phyloP scores from a whole-genome alignment of 192 early-diverging fungal genomes.

The Umbelopsis vinacea region DNA sequence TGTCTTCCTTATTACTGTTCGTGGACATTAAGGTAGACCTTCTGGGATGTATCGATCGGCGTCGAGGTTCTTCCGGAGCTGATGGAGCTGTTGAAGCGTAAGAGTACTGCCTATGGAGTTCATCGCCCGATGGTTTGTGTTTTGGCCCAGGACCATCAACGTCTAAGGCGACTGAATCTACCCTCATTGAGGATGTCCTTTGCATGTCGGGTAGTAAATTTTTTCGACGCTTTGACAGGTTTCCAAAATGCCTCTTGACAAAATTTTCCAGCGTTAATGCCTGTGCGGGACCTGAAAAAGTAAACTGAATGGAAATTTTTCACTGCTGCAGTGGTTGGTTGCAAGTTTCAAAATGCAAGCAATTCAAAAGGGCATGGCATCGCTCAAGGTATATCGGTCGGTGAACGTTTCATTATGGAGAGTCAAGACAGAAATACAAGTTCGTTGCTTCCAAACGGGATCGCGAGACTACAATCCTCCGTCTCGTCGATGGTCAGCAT shows the following conservation, averaged over 20 bases:
- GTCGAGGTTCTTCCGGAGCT: not conserved
- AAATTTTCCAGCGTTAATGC: no score
- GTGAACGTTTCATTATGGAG: not conserved
- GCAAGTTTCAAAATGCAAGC: not conserved
- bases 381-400: not conserved
- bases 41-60: not conserved
- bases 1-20: not conserved
- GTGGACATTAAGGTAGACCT: not conserved
- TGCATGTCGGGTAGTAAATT: not conserved
- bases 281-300: no score
- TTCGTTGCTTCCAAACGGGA: not conserved
- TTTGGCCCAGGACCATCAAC: not conserved
- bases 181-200: not conserved
- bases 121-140: not conserved
- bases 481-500: not conserved
- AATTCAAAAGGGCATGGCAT: not conserved
- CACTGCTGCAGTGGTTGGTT: no score
- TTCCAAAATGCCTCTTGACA: no score
- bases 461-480: not conserved
- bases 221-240: no score
- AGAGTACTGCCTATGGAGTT: not conserved
- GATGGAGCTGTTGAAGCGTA: not conserved
- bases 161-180: slow-evolving; percentile 4
- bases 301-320: no score
- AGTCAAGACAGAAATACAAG: not conserved